Percentiles rank a stretch among this genome's conserved stretches.
phyloP scores from a whole-genome alignment of 495 filamentous ascomycete genomes.

The Trichoderma gamsii region DNA sequence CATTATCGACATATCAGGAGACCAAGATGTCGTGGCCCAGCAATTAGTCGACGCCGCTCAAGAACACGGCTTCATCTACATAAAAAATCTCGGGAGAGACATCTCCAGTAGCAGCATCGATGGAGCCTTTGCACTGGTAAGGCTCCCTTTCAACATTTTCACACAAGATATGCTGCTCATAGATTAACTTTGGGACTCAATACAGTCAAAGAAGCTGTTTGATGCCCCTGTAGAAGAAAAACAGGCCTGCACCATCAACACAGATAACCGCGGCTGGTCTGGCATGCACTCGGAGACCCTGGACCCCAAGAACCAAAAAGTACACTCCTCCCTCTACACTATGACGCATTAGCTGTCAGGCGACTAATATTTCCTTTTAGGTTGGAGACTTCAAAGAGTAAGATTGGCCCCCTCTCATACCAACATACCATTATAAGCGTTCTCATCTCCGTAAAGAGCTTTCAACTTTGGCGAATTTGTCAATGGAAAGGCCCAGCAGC shows the following conservation, averaged over 20 bases:
- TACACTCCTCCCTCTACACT: constrained; percentile 29
- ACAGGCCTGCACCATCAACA: constrained; percentile 61
- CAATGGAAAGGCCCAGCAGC: constrained; percentile 69
- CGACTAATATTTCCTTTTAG: constrained; percentile 34
- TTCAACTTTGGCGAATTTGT: constrained; percentile 86
- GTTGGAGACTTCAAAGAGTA: constrained; percentile 93
- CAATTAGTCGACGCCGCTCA: constrained; percentile 73
- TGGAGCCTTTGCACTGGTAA: constrained; percentile 69
- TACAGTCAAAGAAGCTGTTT: constrained; percentile 74
- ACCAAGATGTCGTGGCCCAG: constrained; percentile 54
- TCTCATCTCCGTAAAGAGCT: constrained; percentile 48
- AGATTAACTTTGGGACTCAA: background rate
- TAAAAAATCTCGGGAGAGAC: constrained; percentile 59
- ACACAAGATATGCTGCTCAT: background rate
- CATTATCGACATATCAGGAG: constrained; percentile 68
- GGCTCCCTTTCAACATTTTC: background rate
- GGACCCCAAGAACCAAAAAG: constrained; percentile 76
- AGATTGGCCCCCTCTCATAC: constrained; percentile 17
- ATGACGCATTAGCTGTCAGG: background rate
- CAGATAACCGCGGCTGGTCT: constrained; percentile 83
- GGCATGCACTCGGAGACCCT: constrained; percentile 83
- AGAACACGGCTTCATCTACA: constrained; percentile 82
- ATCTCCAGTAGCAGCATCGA: constrained; percentile 64
- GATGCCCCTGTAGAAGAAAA: constrained; percentile 65
- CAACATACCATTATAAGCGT: background rate